A percentile compares a stretch with the other conserved stretches of the same genome.
phyloP scores from a whole-genome alignment of 352 stramenopile species.

The Globisporangium spiculum region DNA sequence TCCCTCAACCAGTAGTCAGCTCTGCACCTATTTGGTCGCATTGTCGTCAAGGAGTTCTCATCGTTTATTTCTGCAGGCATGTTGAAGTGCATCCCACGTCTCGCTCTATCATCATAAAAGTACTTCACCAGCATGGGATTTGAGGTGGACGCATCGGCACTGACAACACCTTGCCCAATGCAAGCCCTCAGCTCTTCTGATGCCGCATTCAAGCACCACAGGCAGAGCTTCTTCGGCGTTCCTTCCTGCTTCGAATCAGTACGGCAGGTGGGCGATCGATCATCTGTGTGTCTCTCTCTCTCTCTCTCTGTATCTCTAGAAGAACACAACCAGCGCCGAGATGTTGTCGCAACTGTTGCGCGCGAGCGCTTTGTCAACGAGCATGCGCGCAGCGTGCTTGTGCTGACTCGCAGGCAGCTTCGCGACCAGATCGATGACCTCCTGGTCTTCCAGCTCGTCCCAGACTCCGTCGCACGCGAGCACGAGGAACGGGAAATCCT shows the following conservation, averaged over 20 bases:
- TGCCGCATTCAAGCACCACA: background rate
- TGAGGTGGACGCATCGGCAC: background rate
- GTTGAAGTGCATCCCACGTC: background rate
- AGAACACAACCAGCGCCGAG: conserved; percentile 72
- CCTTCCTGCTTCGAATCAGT: background rate
- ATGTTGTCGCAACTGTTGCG: conserved; percentile 74
- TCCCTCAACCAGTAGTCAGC: background rate
- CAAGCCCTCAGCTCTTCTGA: background rate
- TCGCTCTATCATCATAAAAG: background rate
- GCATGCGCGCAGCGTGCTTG: conserved; percentile 39
- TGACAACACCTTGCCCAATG: background rate
- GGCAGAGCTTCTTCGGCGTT: background rate
- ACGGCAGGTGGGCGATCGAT: background rate
- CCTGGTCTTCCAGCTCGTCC: conserved; percentile 76
- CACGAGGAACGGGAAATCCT: conserved; percentile 65
- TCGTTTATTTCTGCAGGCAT: background rate
- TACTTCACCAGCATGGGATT: background rate
- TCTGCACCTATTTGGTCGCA: background rate
- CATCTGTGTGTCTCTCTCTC: background rate
- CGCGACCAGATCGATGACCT: conserved; percentile 61
- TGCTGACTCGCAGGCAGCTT: conserved; percentile 34
- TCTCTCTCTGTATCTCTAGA: conserved; percentile 24
- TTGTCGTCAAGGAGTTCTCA: background rate
- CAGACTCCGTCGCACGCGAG: conserved; percentile 80
- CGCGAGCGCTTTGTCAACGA: conserved; percentile 55